Evolutionary conservation across 148 eudicot genomes (phyloP), one percentile per base, ranked within the genome.

Genomic region (Silene conica): DNA sequence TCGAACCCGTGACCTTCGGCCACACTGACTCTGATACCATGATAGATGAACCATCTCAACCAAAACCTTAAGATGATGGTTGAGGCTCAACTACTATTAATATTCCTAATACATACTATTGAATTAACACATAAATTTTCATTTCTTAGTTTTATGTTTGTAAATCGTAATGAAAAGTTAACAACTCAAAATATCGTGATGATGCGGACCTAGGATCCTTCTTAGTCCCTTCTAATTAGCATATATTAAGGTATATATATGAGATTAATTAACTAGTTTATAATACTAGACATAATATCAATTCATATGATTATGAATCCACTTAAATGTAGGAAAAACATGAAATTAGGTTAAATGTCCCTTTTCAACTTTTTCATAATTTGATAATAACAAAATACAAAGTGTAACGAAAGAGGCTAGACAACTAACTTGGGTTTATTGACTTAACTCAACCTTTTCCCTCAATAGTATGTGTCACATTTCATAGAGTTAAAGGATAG

Each of bases 401-500:
- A 50, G 26, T 73, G 77, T 73, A 55, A 75, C 62, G 56, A 16
- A 80, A 65, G 75, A 70, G 66, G 79, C 71, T 61, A 72, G 78
- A 61, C 50, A 15, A 4, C 46, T 58, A 75, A 75, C 75, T 66
- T 43, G 11, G 63, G 76, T 75, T 75, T 57, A 31, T 65, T 58
- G 21, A 80, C 75, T 75, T 67, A 71, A 65, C 66, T 68, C 72
- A 41, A 74, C 60, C 28, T 61, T 76, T 75, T 58, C 82, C 61
- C 28, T 57, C 0, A 71, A 65, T 80, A 72, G 82, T 20, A 80
- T 76, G 69, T 9, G 8, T 71, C 69, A 75, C 56, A 80, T 57
- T 75, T 64, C 78, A 80, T 54, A 70, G 54, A 75, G 73, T 75
- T 70, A 48, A 63, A 69, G 72, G 75, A 52, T 80, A 72, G 63